Evolutionary conservation across 257 asterid species (phyloP), one percentile per base, ranked within the genome.

Genomic region (Solanum ossicruentum): DNA sequence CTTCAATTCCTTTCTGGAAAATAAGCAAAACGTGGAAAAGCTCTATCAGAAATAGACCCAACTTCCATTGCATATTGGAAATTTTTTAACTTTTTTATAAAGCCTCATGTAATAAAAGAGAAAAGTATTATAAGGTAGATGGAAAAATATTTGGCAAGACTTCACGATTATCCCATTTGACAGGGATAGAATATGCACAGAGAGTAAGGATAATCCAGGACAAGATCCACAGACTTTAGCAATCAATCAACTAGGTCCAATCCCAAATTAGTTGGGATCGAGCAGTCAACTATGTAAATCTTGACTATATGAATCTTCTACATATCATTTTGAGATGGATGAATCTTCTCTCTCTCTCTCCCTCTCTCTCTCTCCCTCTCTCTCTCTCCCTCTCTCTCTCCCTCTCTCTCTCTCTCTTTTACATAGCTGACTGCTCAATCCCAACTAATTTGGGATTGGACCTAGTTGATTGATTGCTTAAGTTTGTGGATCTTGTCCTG

Each of bases 1-100:
- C 99, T 85, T 97, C 98, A 81, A 97, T 95, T 86, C 98, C 97
- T 95, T 95, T 95, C 99, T 95, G 98, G 85, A 85, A 80, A 86
- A 28, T 12, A 78, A 5, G 49, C 70, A 66, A 51, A 66, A 12
- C 32, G 15, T 54, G 56, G 43, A 61, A 65, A 69, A 16, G 3
- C 32, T 52, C 57, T 67, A 12, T 83, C 23, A 49, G 3, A 55
- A 26, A 32, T 41, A 45, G 82, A 75, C 45, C 16, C 45, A 23
- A 49, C 10, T n/a, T 49, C 16, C 23, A 75, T 49, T 75, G 39
- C 39, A 49, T 23, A 75, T 12, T 21, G 58, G 2, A 47, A 7
- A 12, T 0, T 45, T 73, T 73, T 23, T 20, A 55, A 12, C n/a
- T 73, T 47, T 2, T 41, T 73, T 47, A 9, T 47, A 75, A 73